Conservation (phyloP, 2,329 filamentous ascomycete genomes). For the Microsporum ferrugineum region DNA sequence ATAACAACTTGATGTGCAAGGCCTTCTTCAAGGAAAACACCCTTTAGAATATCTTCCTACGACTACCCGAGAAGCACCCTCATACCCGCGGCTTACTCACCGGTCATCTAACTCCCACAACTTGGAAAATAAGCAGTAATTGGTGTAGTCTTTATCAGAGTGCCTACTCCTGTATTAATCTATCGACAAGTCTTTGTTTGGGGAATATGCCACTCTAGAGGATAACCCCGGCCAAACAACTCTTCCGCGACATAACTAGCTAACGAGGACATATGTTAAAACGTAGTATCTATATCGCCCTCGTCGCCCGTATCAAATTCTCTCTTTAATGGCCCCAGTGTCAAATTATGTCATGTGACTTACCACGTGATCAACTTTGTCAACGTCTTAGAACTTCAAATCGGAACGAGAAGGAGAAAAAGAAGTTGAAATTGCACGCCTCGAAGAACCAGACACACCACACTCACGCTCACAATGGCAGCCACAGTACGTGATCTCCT, state of each 20-base stretch:
- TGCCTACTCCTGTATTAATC: no score
- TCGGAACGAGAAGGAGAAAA: not conserved
- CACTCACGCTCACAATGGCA: slow-evolving; percentile 2
- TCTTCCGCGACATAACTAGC: no score
- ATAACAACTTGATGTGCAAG: not conserved
- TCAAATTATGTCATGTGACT: not conserved
- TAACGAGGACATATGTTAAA: no score
- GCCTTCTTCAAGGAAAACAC: not conserved
- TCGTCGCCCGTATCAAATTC: not conserved
- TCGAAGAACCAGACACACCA: not conserved
- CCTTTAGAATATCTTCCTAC: not conserved
- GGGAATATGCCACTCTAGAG: not conserved
- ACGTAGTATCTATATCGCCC: not conserved
- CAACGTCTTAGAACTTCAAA: not conserved
- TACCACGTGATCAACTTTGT: not conserved
- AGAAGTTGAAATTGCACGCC: not conserved
- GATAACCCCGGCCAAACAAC: not conserved
- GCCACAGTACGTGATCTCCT: not conserved
- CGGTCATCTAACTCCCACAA: no score
- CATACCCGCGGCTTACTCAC: no score
- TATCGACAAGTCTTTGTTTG: no score
- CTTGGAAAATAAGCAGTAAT: not conserved
- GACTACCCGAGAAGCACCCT: not conserved
- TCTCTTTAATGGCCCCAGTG: not conserved
- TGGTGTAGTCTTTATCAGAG: no score